Percentiles rank a stretch among this genome's conserved stretches.
These are phyloP conservation scores for Aphanomyces cochlioides DNA, from an alignment of 352 stramenopile genomes.

Conservation along the genomic window DNA sequence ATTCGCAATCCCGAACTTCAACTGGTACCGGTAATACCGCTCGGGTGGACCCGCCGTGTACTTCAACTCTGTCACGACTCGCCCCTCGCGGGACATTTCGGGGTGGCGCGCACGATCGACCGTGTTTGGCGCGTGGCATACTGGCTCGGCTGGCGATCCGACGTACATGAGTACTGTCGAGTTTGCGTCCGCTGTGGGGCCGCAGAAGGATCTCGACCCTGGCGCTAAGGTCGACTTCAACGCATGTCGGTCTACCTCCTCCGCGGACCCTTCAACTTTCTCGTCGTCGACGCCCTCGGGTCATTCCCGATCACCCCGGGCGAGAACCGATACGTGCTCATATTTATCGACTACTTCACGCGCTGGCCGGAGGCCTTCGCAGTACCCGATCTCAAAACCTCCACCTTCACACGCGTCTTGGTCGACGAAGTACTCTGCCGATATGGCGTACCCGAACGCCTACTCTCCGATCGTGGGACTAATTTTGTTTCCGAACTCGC, in stretches of 20 bases:
- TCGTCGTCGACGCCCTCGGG: not conserved
- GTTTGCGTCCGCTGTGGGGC: not conserved
- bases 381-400: not conserved
- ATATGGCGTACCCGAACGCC: not conserved
- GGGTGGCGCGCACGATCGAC: not conserved
- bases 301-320: not conserved
- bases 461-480: not conserved
- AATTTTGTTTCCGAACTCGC: constrained; percentile 1
- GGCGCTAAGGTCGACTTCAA: not conserved
- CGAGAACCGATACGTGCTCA: not conserved
- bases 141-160: not conserved
- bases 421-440: not conserved
- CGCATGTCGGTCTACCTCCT: not conserved
- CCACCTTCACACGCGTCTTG: not conserved
- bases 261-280: not conserved
- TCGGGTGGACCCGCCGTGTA: not conserved
- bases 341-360: not conserved
- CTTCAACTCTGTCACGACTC: not conserved
- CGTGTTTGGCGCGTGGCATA: not conserved
- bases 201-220: not conserved
- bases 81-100: not conserved
- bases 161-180: not conserved
- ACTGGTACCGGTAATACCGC: not conserved
- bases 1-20: not conserved
- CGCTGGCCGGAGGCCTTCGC: not conserved